Evolutionary conservation across 371 early-diverging fungal genomes (phyloP).

Genomic region (Rhizomucor miehei): DNA sequence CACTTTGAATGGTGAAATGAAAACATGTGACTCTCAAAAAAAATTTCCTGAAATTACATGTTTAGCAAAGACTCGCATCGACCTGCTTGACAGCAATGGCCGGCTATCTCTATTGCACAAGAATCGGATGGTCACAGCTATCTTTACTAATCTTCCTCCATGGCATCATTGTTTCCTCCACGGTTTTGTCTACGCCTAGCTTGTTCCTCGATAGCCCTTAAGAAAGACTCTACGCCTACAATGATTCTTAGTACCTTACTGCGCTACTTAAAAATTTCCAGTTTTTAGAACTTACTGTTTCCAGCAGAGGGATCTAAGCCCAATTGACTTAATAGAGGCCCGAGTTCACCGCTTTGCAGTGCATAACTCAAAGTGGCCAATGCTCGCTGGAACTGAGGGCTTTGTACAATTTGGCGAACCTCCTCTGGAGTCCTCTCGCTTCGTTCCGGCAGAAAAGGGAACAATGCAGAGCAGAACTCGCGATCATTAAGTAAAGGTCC

Average conservation of each 20-base stretch:
- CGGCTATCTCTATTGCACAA: too few species aligned
- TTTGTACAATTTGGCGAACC: constrained; percentile 57
- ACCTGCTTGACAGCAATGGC: too few species aligned
- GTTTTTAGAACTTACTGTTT: constrained; percentile 7
- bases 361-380: constrained; percentile 61
- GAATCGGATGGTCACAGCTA: too few species aligned
- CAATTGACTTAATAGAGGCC: constrained; percentile 61
- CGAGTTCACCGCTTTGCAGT: constrained; percentile 68
- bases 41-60: too few species aligned
- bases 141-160: constrained; percentile 32
- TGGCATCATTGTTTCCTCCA: constrained; percentile 23
- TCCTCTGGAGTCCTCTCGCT: constrained; percentile 48
- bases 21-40: too few species aligned
- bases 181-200: constrained; percentile 40
- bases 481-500: constrained; percentile 54
- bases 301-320: constrained; percentile 61
- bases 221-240: constrained; percentile 66
- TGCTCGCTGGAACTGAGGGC: constrained; percentile 72
- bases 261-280: too few species aligned
- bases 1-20: too few species aligned
- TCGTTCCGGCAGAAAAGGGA: constrained; percentile 63
- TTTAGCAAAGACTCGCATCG: too few species aligned
- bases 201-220: constrained; percentile 62
- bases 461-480: constrained; percentile 56
- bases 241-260: too few species aligned